phyloP scores from a whole-genome alignment of 2,329 filamentous ascomycete species.

The Meredithiella fracta region DNA sequence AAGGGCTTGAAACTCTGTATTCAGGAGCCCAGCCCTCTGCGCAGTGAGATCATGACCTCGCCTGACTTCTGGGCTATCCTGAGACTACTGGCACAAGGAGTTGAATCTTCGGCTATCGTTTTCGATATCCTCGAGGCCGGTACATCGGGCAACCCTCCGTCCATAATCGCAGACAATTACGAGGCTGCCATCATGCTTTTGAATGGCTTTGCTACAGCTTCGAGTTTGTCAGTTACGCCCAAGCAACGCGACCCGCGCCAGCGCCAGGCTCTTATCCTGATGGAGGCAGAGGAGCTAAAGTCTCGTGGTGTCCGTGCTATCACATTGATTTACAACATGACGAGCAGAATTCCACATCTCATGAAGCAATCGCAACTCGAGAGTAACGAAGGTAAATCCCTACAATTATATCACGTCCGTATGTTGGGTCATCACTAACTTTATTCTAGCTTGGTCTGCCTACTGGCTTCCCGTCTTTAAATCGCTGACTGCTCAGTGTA shows the following conservation, averaged over 20 bases:
- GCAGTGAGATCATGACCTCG: conserved; percentile 87
- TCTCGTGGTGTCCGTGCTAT: conserved; percentile 63
- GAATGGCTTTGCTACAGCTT: conserved; percentile 72
- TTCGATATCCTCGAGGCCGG: conserved; percentile 77
- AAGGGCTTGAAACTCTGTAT: conserved; percentile 70
- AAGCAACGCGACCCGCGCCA: conserved; percentile 7
- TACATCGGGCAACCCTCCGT: conserved; percentile 55
- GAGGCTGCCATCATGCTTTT: conserved; percentile 70
- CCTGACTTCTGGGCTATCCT: conserved; percentile 95
- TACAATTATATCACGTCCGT: not conserved
- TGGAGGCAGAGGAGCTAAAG: conserved; percentile 6
- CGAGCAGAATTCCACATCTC: conserved; percentile 62
- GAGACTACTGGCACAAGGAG: conserved; percentile 51
- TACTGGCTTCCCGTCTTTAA: conserved; percentile 96
- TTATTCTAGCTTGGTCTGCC: conserved; percentile 67
- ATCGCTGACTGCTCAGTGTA: conserved; percentile 74
- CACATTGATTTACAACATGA: conserved; percentile 66
- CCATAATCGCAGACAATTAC: conserved; percentile 90
- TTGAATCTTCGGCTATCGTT: conserved; percentile 57
- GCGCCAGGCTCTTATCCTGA: not conserved
- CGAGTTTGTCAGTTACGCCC: not conserved
- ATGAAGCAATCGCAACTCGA: conserved; percentile 92
- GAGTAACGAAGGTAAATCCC: conserved; percentile 53
- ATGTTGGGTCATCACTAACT: not conserved
- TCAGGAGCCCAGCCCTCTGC: conserved; percentile 56